These are phyloP conservation scores for Cercospora sp. DNA, from an alignment of 2,329 filamentous ascomycete species.

Conservation along the genomic window DNA sequence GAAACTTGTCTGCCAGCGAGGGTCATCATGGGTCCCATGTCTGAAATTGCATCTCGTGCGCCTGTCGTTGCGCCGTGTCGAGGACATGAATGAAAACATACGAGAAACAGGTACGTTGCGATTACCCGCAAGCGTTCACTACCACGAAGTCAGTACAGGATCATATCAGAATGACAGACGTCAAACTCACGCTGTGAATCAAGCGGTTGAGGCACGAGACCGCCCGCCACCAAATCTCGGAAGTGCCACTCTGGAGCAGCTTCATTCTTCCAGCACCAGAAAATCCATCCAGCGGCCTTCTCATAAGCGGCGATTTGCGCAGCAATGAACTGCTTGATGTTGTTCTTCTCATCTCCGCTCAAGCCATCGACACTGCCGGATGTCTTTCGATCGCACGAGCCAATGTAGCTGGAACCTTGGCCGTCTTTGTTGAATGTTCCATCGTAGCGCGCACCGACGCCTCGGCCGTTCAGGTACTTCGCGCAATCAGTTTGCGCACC, in stretches of 20 bases:
- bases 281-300: constrained; percentile 52
- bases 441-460: constrained; percentile 50
- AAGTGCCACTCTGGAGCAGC: constrained; percentile 53
- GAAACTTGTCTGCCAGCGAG: neutral
- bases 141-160: constrained; percentile 1
- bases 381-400: constrained; percentile 48
- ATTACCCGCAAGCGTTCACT: constrained; percentile 18
- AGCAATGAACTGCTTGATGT: constrained; percentile 49
- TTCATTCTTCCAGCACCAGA: constrained; percentile 55
- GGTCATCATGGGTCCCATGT: neutral
- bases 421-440: constrained; percentile 41
- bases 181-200: constrained; percentile 1
- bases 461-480: constrained; percentile 51
- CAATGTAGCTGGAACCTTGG: constrained; percentile 42
- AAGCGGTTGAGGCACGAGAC: constrained; percentile 37
- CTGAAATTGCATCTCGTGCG: neutral
- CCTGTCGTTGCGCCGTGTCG: neutral
- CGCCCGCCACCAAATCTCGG: constrained; percentile 45
- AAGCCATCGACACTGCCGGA: constrained; percentile 46
- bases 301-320: constrained; percentile 52
- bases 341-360: constrained; percentile 44
- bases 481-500: constrained; percentile 52
- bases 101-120: neutral
- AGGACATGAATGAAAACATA: neutral
- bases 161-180: neutral